Evolutionary conservation across 1,284 basidiomycete species (phyloP), one percentile per base, ranked within the genome.

Genomic region (Ganoderma sinense): DNA sequence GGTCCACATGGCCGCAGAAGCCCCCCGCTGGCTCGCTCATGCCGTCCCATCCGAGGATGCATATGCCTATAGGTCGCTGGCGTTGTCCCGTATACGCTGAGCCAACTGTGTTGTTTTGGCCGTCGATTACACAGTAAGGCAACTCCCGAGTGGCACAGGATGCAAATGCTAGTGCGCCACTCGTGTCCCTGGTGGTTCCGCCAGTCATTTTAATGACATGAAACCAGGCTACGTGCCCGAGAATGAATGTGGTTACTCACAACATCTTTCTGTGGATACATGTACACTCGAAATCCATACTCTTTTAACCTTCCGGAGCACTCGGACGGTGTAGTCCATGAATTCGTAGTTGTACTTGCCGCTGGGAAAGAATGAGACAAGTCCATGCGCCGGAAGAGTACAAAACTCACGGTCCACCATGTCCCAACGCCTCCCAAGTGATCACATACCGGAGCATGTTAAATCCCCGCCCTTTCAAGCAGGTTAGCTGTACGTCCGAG

Each of bases 201-300:
- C 11, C 11, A 10, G 48, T 14, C 11, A 14, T 26, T 26, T 23
- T 4, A 26, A 13, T 23, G 48, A 51, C 26, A 26, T 11, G 23
- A 26, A 14, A 51, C 23, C 11, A 23, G 48, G 26, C 23, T 26
- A 26, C 5, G 23, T 10, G 2, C 48, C 13, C 23, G 11, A 26
- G 26, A 26, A 4, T 51, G 4, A 18, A 4, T 8, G 10, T 14
- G n/a, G 31, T 29, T 1, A 89, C 97, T 80, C 79, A 98, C 97
- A 45, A 91, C 88, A 78, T 99, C 97, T 83, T 99, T 97, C 82
- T 99, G 97, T 6, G 97, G 97, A 79, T 99, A 97, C 87, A 99
- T 92, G 81, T 91, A 98, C 6, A 99, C 89, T 74, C 89, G 90
- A 82, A 99, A 99, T 20, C 97, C 97, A 78, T 94, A 94, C 68